Percentiles rank a stretch among this genome's conserved stretches.
These are phyloP conservation scores for Aspergillus heteromorphus DNA, from an alignment of 495 filamentous ascomycete species.

Conservation along the genomic window DNA sequence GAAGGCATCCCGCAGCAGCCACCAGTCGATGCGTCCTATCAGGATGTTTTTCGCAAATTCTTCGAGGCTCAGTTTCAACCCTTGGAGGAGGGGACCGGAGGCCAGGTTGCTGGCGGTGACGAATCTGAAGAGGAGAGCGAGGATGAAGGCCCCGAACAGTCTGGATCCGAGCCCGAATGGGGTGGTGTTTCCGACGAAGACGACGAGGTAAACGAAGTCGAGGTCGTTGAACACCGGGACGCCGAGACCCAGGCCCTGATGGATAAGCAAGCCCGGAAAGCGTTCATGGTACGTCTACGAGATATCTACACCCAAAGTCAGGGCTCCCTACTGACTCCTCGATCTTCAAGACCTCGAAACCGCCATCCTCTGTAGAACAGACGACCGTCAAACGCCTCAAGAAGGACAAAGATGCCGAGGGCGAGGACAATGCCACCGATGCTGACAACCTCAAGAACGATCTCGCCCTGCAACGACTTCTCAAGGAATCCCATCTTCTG, in stretches of 20 bases:
- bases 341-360: conserved; percentile 35
- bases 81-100: conserved; percentile 38
- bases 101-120: conserved; percentile 4
- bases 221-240: conserved; percentile 64
- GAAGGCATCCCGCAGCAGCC: conserved; percentile 11
- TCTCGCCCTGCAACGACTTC: conserved; percentile 79
- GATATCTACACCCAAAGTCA: background rate
- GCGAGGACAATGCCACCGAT: conserved; percentile 49
- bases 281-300: conserved; percentile 60
- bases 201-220: conserved; percentile 30
- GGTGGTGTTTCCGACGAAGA: conserved; percentile 54
- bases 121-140: conserved; percentile 19
- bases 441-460: conserved; percentile 78
- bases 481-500: conserved; percentile 89
- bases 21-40: conserved; percentile 21
- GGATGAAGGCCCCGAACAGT: conserved; percentile 21
- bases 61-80: conserved; percentile 88
- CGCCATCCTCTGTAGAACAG: conserved; percentile 41
- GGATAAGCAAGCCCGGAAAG: conserved; percentile 65
- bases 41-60: conserved; percentile 65
- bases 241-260: conserved; percentile 30
- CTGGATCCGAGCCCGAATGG: conserved; percentile 52
- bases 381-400: conserved; percentile 23
- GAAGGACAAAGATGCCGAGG: conserved; percentile 35
- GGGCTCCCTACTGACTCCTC: conserved; percentile 10